Conservation (phyloP, 805 yeast genomes). For the Kuraishia molischiana region DNA sequence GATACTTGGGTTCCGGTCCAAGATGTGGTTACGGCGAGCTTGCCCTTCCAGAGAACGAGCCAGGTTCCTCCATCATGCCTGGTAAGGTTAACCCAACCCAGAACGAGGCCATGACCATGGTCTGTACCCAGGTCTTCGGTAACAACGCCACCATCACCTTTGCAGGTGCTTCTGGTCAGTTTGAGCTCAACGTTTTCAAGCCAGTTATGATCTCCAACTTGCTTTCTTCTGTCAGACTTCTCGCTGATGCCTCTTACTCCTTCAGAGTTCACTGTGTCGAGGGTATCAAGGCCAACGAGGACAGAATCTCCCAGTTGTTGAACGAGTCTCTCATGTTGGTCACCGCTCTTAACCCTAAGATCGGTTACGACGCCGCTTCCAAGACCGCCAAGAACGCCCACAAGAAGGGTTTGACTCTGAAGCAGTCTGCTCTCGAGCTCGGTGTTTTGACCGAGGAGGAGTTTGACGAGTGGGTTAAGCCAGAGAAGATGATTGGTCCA, state of each 20-base stretch:
- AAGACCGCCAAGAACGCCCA: conserved; percentile 98
- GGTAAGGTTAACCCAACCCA: conserved; percentile 99
- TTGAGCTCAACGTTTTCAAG: conserved; percentile 96
- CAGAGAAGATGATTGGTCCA: conserved; percentile 98
- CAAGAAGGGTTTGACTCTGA: conserved; percentile 92
- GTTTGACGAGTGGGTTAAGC: conserved; percentile 94
- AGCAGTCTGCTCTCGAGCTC: conserved; percentile 88
- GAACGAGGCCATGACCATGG: conserved; percentile 98
- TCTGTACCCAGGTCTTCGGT: conserved; percentile 95
- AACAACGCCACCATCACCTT: conserved; percentile 91
- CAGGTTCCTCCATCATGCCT: conserved; percentile 99
- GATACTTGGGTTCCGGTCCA: conserved; percentile 98
- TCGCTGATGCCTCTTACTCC: conserved; percentile 83
- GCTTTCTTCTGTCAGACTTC: conserved; percentile 75
- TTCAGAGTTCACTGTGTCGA: conserved; percentile 94
- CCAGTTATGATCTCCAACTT: conserved; percentile 92
- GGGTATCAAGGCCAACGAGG: conserved; percentile 83
- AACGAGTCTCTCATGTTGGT: conserved; percentile 97
- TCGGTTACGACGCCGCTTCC: conserved; percentile 95
- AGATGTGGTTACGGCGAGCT: conserved; percentile 99
- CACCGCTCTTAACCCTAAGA: conserved; percentile 97
- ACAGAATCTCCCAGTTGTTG: conserved; percentile 77
- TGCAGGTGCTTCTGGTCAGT: conserved; percentile 98
- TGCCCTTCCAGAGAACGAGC: conserved; percentile 94
- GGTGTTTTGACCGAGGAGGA: conserved; percentile 76